Evolutionary conservation across 805 yeast genomes (phyloP).

Genomic region (Kodamaea nitidulidarum): DNA sequence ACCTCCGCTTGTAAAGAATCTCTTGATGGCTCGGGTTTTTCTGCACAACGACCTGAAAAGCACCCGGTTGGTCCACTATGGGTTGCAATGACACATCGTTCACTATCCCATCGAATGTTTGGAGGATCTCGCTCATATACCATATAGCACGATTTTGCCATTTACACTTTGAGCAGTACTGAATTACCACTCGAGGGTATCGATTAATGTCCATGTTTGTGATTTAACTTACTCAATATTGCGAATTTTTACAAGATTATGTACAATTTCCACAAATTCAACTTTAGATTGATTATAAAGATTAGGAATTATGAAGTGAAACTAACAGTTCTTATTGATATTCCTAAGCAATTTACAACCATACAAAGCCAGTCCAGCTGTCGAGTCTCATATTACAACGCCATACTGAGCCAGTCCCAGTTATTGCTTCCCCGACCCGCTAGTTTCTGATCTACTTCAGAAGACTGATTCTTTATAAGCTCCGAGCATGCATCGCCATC

Average conservation of each 20-base stretch:
- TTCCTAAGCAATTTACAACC: too few relatives aligned
- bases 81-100: conserved; percentile 24
- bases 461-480: conserved; percentile 8
- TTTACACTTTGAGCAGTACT: conserved; percentile 78
- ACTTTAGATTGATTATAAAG: background rate
- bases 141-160: conserved; percentile 89
- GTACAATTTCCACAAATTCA: background rate
- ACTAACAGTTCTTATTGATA: too few relatives aligned
- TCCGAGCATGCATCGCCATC: conserved; percentile 8
- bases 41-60: conserved; percentile 13
- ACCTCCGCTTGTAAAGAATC: conserved; percentile 53
- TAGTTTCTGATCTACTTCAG: conserved; percentile 2
- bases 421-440: conserved; percentile 17
- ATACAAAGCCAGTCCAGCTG: too few relatives aligned
- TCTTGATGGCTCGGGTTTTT: conserved; percentile 8
- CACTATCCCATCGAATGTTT: conserved; percentile 67
- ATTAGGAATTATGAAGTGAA: too few relatives aligned
- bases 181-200: conserved; percentile 63
- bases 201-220: background rate
- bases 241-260: background rate
- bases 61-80: conserved; percentile 21
- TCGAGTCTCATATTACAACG: too few relatives aligned
- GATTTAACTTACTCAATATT: background rate
- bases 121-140: conserved; percentile 82
- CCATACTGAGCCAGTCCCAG: conserved; percentile 49